Evolutionary conservation across 768 basidiomycete species (phyloP), one percentile per base, ranked within the genome.

Genomic region (Trametes gibbosa): DNA sequence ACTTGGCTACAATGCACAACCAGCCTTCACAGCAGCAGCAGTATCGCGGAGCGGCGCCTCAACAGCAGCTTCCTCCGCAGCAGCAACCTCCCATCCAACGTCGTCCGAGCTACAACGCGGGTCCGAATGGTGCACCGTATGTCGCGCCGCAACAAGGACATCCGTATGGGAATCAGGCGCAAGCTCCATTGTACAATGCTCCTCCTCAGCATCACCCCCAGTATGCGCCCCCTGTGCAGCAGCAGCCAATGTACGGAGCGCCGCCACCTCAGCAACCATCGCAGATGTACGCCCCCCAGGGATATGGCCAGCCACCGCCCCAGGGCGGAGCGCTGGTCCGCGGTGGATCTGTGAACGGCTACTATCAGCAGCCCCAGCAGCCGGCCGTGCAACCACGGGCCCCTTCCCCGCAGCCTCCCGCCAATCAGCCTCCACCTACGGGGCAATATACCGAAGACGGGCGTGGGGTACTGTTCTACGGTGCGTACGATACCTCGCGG

Each of bases 401-500:
- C 43, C 84, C 83, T 19, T 81, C 82, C 29, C 83, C 84, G 1
- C 78, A 77, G 49, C 76, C 75, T 8, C 74, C 64, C 42, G 62
- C 61, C 21, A 63, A 66, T 17, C 61, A 59, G 25, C 66, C 62
- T 5, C 69, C 81, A 12, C 84, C 85, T n/a, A 89, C 88, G 5
- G 86, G 84, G 0, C 85, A 92, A 66, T 86, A 85, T 46, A 91
- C 89, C 7, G 92, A 95, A 52, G 87, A 89, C 41, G 95, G 95
- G 0, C 78, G 82, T 39, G 84, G 84, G 1, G 89, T 98, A 32
- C 68, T 95, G 67, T 96, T 97, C 76, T 95, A 92, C 66, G 92
- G 94, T 93, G 62, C 64, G 89, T 59, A 25, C 52, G 16, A 8
- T 43, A 47, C 50, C 46, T 55, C 6, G 25, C 47, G 5, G 41